These are phyloP conservation scores for Asterophora lycoperdoides DNA, from an alignment of 768 basidiomycete genomes.

Conservation along the genomic window DNA sequence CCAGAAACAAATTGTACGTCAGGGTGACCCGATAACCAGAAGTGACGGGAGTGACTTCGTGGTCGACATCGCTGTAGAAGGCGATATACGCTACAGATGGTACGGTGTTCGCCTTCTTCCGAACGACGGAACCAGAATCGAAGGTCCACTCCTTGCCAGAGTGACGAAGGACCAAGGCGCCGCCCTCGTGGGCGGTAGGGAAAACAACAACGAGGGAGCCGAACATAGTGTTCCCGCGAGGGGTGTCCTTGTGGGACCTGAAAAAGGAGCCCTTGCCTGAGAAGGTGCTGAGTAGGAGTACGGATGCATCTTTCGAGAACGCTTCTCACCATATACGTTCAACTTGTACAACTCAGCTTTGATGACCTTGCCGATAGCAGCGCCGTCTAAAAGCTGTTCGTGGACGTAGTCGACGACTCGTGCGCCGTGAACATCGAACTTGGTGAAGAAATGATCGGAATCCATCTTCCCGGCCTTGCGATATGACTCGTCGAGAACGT, in stretches of 20 bases:
- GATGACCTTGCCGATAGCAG: conserved; percentile 15
- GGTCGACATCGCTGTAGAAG: conserved; percentile 38
- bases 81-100: conserved; percentile 32
- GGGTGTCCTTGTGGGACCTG: conserved; percentile 48
- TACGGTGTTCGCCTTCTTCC: conserved; percentile 1
- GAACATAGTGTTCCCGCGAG: conserved; percentile 40
- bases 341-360: conserved; percentile 32
- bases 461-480: conserved; percentile 46
- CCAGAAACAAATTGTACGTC: conserved; percentile 38
- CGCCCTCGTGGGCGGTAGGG: conserved; percentile 44
- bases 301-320: too few relatives aligned
- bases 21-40: conserved; percentile 38
- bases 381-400: conserved; percentile 13
- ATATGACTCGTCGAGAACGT: conserved; percentile 42
- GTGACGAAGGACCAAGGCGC: conserved; percentile 35
- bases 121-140: conserved; percentile 21
- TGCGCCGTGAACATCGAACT: conserved; percentile 20
- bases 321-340: conserved; percentile 33
- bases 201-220: conserved; percentile 51
- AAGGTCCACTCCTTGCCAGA: conserved; percentile 30
- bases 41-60: conserved; percentile 32
- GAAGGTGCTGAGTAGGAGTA: background rate
- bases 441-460: conserved; percentile 27
- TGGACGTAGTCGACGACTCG: conserved; percentile 3
- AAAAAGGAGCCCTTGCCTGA: conserved; percentile 44